Percentiles rank a stretch among this genome's conserved stretches.
phyloP scores from a whole-genome alignment of 768 basidiomycete species.

The Termitomyces sp. region DNA sequence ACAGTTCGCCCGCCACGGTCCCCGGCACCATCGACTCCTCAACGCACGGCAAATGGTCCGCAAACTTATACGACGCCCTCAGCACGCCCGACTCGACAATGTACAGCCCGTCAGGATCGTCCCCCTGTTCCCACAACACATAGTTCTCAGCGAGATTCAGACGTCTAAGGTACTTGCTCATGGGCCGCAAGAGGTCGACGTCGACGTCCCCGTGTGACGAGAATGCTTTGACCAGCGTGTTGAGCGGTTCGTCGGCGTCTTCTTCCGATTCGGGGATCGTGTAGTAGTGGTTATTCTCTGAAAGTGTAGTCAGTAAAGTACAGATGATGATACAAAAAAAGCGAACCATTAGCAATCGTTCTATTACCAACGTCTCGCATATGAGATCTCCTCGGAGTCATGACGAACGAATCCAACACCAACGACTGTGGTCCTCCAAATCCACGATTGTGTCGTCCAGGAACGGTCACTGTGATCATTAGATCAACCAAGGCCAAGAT shows the following conservation, averaged over 20 bases:
- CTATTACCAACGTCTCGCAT: constrained; percentile 67
- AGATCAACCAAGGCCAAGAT: too few relatives aligned
- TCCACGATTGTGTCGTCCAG: constrained; percentile 50
- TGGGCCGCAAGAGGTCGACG: constrained; percentile 49
- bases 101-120: constrained; percentile 77
- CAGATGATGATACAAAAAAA: too few relatives aligned
- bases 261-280: constrained; percentile 22
- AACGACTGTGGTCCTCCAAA: constrained; percentile 33
- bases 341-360: constrained; percentile 56
- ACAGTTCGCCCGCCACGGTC: constrained; percentile 87
- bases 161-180: constrained; percentile 69
- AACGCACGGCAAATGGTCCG: constrained; percentile 56
- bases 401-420: constrained; percentile 36
- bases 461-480: constrained; percentile 36
- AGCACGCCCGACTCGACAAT: constrained; percentile 86
- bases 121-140: constrained; percentile 75
- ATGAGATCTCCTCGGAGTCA: constrained; percentile 65
- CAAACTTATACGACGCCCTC: constrained; percentile 77
- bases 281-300: not conserved
- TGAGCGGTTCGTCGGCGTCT: constrained; percentile 53
- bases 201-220: constrained; percentile 63
- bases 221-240: constrained; percentile 76
- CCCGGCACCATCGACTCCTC: constrained; percentile 94
- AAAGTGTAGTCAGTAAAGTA: too few relatives aligned
- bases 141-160: constrained; percentile 49